These are phyloP conservation scores for Coriolopsis trogii DNA, from an alignment of 1,284 basidiomycete genomes.

Conservation along the genomic window DNA sequence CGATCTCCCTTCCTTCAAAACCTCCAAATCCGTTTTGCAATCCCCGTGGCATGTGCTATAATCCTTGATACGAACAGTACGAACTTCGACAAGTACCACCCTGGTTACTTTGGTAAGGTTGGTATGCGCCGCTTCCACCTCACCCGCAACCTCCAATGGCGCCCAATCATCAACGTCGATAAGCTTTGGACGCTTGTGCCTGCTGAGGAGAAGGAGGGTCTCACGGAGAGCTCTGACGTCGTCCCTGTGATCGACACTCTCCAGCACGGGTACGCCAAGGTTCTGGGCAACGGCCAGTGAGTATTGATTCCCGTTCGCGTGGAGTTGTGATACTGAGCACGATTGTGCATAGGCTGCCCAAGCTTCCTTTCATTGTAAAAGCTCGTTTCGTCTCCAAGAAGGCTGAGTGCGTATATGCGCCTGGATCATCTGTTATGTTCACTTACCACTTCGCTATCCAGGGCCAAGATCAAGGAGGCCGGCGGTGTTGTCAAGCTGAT, in stretches of 20 bases:
- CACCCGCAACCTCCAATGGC: constrained; percentile 89
- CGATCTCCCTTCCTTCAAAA: not conserved
- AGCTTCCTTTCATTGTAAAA: constrained; percentile 93
- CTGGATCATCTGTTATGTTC: constrained; percentile 5
- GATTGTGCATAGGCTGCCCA: constrained; percentile 60
- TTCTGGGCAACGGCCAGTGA: constrained; percentile 85
- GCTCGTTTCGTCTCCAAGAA: constrained; percentile 89
- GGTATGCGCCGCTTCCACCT: constrained; percentile 99
- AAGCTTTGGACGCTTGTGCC: constrained; percentile 87
- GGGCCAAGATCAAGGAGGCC: constrained; percentile 88
- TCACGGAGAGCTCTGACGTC: constrained; percentile 71
- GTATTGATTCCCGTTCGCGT: constrained; percentile 32
- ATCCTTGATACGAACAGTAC: constrained; percentile 49
- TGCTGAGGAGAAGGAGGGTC: constrained; percentile 72
- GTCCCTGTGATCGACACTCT: constrained; percentile 93
- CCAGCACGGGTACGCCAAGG: constrained; percentile 87
- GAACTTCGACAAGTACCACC: constrained; percentile 95
- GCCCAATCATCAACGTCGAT: constrained; percentile 97
- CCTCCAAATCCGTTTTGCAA: not conserved
- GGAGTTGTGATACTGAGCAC: not conserved
- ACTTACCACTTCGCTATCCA: constrained; percentile 30
- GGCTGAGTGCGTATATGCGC: constrained; percentile 73
- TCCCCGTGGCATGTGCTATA: not conserved
- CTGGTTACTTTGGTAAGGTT: constrained; percentile 99
- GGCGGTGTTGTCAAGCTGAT: constrained; percentile 91